Conservation (phyloP, 192 early-diverging fungal genomes). For the Piromyces finnis region DNA sequence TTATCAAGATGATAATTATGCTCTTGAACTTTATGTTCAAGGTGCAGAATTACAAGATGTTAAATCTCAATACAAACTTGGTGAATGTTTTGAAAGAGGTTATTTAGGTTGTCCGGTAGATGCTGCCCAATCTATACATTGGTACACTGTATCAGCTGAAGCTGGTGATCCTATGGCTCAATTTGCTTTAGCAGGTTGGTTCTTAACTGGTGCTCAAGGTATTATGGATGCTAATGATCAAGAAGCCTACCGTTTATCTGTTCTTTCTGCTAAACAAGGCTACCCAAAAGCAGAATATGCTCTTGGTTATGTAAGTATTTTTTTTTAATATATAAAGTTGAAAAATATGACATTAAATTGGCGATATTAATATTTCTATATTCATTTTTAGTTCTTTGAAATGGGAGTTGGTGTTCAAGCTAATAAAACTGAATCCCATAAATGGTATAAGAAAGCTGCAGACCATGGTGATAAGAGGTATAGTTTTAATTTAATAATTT, state of each 20-base stretch:
- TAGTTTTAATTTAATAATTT: too few relatives aligned
- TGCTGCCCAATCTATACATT: not conserved
- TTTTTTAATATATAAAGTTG: too few relatives aligned
- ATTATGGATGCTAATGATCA: not conserved
- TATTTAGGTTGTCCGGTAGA: not conserved
- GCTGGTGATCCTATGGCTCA: not conserved
- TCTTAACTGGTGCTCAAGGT: slow-evolving; percentile 2
- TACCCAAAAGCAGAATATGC: slow-evolving; percentile 5
- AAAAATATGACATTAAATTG: too few relatives aligned
- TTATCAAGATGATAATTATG: slow-evolving; percentile 1
- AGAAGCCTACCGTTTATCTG: not conserved
- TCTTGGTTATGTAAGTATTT: slow-evolving; percentile 2
- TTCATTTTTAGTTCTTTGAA: slow-evolving; percentile 2
- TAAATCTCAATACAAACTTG: slow-evolving; percentile 1
- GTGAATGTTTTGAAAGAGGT: not conserved
- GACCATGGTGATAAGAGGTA: slow-evolving; percentile 1
- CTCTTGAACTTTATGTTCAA: not conserved
- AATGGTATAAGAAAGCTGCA: slow-evolving; percentile 2
- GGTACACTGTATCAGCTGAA: not conserved
- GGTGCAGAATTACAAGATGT: slow-evolving; percentile 1
- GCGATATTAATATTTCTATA: too few relatives aligned
- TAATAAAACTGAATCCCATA: not conserved
- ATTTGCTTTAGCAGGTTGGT: slow-evolving; percentile 1
- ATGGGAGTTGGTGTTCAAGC: slow-evolving; percentile 1
- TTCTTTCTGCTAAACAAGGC: slow-evolving; percentile 1